A percentile compares a stretch with the other conserved stretches of the same genome.
These are phyloP conservation scores for Sugiyamaella smithiae DNA, from an alignment of 805 yeast genomes.

Conservation along the genomic window DNA sequence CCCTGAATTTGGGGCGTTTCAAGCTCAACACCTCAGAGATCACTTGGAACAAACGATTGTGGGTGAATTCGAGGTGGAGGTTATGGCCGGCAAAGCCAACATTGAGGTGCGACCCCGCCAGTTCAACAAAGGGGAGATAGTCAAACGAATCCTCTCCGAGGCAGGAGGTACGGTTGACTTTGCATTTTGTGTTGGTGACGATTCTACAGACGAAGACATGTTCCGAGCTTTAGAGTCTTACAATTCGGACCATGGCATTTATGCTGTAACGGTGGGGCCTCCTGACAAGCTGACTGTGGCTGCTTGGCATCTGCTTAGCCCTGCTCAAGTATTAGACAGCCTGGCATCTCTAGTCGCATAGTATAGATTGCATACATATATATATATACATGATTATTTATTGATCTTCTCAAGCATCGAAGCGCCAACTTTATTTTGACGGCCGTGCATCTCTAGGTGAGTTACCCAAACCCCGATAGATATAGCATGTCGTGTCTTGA, in stretches of 20 bases:
- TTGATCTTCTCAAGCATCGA: no score
- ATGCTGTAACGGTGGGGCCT: constrained; percentile 88
- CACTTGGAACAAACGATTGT: constrained; percentile 61
- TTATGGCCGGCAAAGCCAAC: constrained; percentile 96
- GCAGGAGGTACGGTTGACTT: constrained; percentile 68
- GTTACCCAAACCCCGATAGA: no score
- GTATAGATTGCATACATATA: constrained; percentile 2
- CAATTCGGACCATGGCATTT: constrained; percentile 50
- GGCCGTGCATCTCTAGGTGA: no score
- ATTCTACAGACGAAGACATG: constrained; percentile 97
- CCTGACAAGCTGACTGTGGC: constrained; percentile 85
- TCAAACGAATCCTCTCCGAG: constrained; percentile 63
- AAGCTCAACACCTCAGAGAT: constrained; percentile 69
- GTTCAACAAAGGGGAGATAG: constrained; percentile 96
- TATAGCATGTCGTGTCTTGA: no score
- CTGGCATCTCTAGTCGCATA: constrained; percentile 44
- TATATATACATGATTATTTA: background rate
- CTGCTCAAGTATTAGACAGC: constrained; percentile 79
- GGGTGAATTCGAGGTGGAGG: constrained; percentile 75
- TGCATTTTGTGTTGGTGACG: constrained; percentile 90
- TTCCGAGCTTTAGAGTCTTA: constrained; percentile 61
- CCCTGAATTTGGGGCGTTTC: constrained; percentile 87
- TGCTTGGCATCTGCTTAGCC: constrained; percentile 79
- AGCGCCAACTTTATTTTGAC: no score
- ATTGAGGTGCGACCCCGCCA: constrained; percentile 95